phyloP scores from a whole-genome alignment of 2,329 filamentous ascomycete genomes.

The Lachnellula occidentalis region DNA sequence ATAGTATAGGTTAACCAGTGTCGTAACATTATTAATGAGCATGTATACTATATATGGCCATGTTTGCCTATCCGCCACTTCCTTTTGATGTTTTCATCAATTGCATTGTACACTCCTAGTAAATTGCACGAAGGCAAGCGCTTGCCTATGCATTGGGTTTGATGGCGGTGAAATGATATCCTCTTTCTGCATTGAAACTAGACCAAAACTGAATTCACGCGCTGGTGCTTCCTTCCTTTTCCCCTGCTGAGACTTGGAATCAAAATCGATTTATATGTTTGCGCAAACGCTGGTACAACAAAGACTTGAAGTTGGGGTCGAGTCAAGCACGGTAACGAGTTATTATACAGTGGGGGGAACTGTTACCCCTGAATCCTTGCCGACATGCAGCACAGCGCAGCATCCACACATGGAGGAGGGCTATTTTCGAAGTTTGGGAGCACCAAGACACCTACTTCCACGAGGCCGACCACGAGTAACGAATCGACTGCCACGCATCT shows the following conservation, averaged over 20 bases:
- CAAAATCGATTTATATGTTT: background rate
- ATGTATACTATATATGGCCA: background rate
- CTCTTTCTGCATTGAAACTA: background rate
- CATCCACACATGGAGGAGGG: slow-evolving; percentile 11
- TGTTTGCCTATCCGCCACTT: background rate
- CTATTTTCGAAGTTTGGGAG: slow-evolving; percentile 19
- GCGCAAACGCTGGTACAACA: background rate
- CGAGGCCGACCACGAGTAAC: slow-evolving; percentile 26
- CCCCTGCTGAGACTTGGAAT: background rate
- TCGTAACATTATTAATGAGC: background rate
- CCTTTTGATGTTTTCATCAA: background rate
- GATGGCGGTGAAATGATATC: background rate
- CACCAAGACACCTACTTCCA: slow-evolving; percentile 24
- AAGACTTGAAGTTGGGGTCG: background rate
- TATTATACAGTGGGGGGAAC: background rate
- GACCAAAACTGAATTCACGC: background rate
- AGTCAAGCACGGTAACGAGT: background rate
- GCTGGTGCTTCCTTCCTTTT: background rate
- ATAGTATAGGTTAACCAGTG: background rate
- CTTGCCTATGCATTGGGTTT: background rate
- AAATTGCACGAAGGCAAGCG: background rate
- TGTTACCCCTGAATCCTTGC: background rate
- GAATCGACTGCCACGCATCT: slow-evolving; percentile 17
- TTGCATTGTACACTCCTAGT: background rate
- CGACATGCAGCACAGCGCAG: slow-evolving; percentile 14